Percentiles rank a stretch among this genome's conserved stretches.
These are phyloP conservation scores for Decorospora gaudefroyi DNA, from an alignment of 2,329 filamentous ascomycete species.

Conservation along the genomic window DNA sequence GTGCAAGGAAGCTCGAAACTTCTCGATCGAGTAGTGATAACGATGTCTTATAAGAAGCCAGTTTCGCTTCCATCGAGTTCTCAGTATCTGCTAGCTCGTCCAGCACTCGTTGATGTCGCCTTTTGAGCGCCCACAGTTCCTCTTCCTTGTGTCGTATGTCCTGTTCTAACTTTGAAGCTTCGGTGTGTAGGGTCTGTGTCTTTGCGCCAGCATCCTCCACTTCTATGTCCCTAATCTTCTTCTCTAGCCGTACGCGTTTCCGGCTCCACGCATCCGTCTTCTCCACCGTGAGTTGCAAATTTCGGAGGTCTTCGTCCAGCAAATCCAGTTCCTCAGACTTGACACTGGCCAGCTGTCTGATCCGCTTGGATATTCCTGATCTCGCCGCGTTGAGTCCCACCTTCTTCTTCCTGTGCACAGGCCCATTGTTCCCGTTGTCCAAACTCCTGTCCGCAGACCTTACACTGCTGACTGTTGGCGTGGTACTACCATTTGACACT, in stretches of 20 bases:
- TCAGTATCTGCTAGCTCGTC: conserved; percentile 65
- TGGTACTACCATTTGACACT: conserved; percentile 56
- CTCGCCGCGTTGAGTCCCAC: conserved; percentile 65
- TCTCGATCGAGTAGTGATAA: conserved; percentile 68
- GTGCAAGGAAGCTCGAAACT: conserved; percentile 62
- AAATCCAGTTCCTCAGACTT: conserved; percentile 70
- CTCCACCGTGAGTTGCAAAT: conserved; percentile 62
- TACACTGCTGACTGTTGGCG: conserved; percentile 52
- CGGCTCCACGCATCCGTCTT: conserved; percentile 63
- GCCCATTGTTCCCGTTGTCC: conserved; percentile 24
- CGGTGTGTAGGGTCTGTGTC: conserved; percentile 55
- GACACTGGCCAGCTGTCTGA: conserved; percentile 66
- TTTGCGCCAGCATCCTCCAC: conserved; percentile 62
- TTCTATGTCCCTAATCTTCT: conserved; percentile 61
- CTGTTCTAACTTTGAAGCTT: conserved; percentile 59
- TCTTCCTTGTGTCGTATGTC: conserved; percentile 70
- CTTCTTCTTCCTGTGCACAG: conserved; percentile 54
- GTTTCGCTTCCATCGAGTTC: conserved; percentile 69
- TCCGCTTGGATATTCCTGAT: conserved; percentile 65
- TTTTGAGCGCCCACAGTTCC: conserved; percentile 64
- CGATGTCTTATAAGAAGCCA: conserved; percentile 72
- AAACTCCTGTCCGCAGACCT: conserved; percentile 38
- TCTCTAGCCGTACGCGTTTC: conserved; percentile 60
- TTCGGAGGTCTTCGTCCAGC: conserved; percentile 60
- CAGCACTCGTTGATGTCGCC: conserved; percentile 62